These are phyloP conservation scores for Reutealis trisperma DNA, from an alignment of 345 rosid species.

Conservation along the genomic window DNA sequence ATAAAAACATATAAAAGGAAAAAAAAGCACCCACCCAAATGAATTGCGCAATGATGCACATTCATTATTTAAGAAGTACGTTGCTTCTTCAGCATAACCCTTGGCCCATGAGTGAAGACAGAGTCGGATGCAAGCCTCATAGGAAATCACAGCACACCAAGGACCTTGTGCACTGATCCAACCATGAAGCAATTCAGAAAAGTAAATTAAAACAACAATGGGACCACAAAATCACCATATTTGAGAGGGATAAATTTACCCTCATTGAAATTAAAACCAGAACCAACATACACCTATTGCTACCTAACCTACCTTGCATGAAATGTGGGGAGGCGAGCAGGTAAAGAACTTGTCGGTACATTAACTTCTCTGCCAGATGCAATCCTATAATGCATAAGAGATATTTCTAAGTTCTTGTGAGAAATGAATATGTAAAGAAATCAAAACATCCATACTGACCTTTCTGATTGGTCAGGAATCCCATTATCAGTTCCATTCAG, in stretches of 20 bases:
- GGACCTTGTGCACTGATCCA: slow-evolving; percentile 26
- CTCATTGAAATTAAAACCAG: background rate
- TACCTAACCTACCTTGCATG: slow-evolving; percentile 23
- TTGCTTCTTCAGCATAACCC: slow-evolving; percentile 26
- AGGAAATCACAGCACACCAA: slow-evolving; percentile 35
- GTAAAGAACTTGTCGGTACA: slow-evolving; percentile 8
- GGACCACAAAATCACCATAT: background rate
- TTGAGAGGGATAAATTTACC: background rate
- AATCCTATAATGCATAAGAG: background rate
- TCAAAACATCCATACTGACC: slow-evolving; percentile 6
- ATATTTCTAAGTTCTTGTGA: background rate
- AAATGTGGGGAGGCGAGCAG: slow-evolving; percentile 28
- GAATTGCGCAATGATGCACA: slow-evolving; percentile 24
- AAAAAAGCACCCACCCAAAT: slow-evolving; percentile 23
- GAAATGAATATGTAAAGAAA: background rate
- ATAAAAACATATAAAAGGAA: background rate
- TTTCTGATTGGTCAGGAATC: slow-evolving; percentile 5
- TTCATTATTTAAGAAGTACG: slow-evolving; percentile 23
- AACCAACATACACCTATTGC: background rate
- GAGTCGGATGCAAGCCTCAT: slow-evolving; percentile 29
- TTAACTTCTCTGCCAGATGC: slow-evolving; percentile 15
- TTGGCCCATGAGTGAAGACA: slow-evolving; percentile 34
- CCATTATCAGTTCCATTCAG: slow-evolving; percentile 3
- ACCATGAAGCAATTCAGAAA: background rate
- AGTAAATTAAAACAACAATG: background rate